These are phyloP conservation scores for Ceratocystis variospora DNA, from an alignment of 2,329 filamentous ascomycete species.

Conservation along the genomic window DNA sequence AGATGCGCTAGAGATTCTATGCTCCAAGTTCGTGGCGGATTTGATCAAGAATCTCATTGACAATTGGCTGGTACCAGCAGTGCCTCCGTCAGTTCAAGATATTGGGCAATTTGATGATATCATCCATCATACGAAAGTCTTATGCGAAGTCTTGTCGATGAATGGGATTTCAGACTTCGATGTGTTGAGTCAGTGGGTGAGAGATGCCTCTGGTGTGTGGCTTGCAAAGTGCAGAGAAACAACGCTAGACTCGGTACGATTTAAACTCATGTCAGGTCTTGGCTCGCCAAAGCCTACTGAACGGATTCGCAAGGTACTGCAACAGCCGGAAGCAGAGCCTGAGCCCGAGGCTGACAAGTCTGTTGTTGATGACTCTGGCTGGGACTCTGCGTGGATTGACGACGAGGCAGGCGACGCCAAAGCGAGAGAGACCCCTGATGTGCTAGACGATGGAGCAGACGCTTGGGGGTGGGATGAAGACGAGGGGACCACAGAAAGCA, in stretches of 20 bases:
- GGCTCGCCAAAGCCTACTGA: slow-evolving; percentile 59
- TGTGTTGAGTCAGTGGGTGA: slow-evolving; percentile 65
- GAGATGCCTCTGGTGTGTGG: slow-evolving; percentile 70
- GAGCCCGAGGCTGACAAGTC: slow-evolving; percentile 22
- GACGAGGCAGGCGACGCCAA: slow-evolving; percentile 29
- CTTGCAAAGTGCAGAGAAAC: slow-evolving; percentile 68
- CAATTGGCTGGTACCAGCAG: slow-evolving; percentile 59
- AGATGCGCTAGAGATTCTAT: slow-evolving; percentile 46
- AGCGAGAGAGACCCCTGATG: slow-evolving; percentile 22
- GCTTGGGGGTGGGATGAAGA: slow-evolving; percentile 80
- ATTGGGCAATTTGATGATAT: slow-evolving; percentile 58
- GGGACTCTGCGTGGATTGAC: slow-evolving; percentile 70
- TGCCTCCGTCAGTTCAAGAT: slow-evolving; percentile 60
- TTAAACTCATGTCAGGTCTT: slow-evolving; percentile 50
- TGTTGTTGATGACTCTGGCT: slow-evolving; percentile 43
- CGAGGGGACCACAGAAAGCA: slow-evolving; percentile 30
- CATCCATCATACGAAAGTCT: slow-evolving; percentile 48
- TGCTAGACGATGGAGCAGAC: slow-evolving; percentile 38
- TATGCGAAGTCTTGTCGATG: slow-evolving; percentile 49
- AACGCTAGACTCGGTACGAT: slow-evolving; percentile 61
- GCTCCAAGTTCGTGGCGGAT: slow-evolving; percentile 54
- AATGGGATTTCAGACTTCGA: slow-evolving; percentile 49
- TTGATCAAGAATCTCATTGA: slow-evolving; percentile 55
- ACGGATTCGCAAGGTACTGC: slow-evolving; percentile 67
- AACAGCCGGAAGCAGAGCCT: slow-evolving; percentile 46